Evolutionary conservation across 148 eudicot genomes (phyloP), one percentile per base, ranked within the genome.

Genomic region (Dysphania ambrosioides): DNA sequence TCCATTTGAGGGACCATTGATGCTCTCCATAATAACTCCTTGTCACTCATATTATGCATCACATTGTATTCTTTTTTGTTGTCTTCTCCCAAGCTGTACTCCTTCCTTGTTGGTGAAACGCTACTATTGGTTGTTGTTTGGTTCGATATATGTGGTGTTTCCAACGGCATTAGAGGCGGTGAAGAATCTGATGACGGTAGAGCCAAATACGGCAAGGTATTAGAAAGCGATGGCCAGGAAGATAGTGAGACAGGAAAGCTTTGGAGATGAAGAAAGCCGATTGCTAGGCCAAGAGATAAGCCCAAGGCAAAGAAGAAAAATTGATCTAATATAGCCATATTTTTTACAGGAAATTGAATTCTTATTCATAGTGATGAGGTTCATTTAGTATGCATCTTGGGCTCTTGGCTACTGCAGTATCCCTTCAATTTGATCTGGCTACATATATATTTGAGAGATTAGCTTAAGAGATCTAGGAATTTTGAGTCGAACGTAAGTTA

Each of bases 1-100:
- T 76, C 70, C 58, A 77, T 59, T 76, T 83, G 29, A 5, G 80
- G 78, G 80, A 80, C 72, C 85, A 72, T 78, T 12, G 90, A 82
- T 72, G 88, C 92, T 47, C 64, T 88, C 85, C 64, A 27, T 0
- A 86, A 19, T 78, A 91, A 81, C 78, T 88, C 90, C 18, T 78
- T 72, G 19, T 89, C 94, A 66, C 84, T 89, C 94, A 86, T 88
- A 9, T 79, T 86, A 66, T 85, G 93, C 76, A 63, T 72, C 38
- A 82, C 68, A 2, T 56, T 32, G 38, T 5, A 19, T 19, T 35
- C 19, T 61, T 24, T 57, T 3, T 65, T 65, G 36, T 15, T 9
- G 38, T 51, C 0, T 4, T 21, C 13, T 38, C 29, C 66, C 51
- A 61, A 42, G 58, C 21, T 53, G 58, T 53, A 53, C 16, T 27